These are phyloP conservation scores for Hamigera avellanea DNA, from an alignment of 495 filamentous ascomycete genomes.

Conservation along the genomic window DNA sequence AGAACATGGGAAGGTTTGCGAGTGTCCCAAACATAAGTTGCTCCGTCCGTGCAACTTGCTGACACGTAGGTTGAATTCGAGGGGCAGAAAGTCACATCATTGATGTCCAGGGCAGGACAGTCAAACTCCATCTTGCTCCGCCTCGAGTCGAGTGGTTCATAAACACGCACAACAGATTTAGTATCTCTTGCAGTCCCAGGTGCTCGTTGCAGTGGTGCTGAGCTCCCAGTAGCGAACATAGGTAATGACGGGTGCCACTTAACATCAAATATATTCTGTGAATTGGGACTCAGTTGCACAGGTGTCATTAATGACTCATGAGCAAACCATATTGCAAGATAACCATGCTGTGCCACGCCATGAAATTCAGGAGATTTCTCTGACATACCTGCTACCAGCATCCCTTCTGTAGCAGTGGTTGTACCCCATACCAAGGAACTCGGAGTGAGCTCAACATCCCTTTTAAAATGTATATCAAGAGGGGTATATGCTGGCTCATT, in stretches of 20 bases:
- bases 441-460: conserved; percentile 46
- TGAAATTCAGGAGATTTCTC: conserved; percentile 44
- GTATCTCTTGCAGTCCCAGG: conserved; percentile 26
- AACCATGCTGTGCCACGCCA: conserved; percentile 47
- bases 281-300: conserved; percentile 35
- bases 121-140: conserved; percentile 35
- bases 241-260: conserved; percentile 59
- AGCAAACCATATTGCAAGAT: conserved; percentile 64
- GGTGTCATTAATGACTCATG: conserved; percentile 31
- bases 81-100: conserved; percentile 54
- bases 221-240: conserved; percentile 50
- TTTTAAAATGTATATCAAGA: conserved; percentile 16
- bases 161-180: conserved; percentile 41
- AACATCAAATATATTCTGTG: conserved; percentile 69
- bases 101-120: conserved; percentile 76
- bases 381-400: conserved; percentile 69
- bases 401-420: conserved; percentile 31
- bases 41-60: conserved; percentile 75
- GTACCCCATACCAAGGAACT: conserved; percentile 66
- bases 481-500: conserved; percentile 4
- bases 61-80: conserved; percentile 50
- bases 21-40: conserved; percentile 76
- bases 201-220: conserved; percentile 21
- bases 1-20: conserved; percentile 45
- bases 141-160: conserved; percentile 25